phyloP scores from a whole-genome alignment of 306 rosid species.

The Fragaria vesca region DNA sequence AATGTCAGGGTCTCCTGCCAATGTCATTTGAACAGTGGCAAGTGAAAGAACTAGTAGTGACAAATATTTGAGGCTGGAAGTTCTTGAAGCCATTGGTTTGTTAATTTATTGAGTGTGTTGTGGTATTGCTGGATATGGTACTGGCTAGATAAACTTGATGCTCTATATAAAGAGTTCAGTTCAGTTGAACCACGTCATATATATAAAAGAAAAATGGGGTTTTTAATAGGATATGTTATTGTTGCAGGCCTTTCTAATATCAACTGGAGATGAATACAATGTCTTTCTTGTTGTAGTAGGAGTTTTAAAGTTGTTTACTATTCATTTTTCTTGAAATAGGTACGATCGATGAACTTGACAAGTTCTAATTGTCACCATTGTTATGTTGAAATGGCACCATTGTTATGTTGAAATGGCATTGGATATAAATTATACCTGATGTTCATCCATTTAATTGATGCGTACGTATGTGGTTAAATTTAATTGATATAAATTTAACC shows the following conservation, averaged over 20 bases:
- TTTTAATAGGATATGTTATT: background rate
- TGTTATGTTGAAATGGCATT: background rate
- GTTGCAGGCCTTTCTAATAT: background rate
- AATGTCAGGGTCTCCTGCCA: slow-evolving; percentile 40
- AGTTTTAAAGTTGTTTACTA: background rate
- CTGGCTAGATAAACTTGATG: background rate
- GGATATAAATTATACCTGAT: background rate
- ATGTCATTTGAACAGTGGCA: slow-evolving; percentile 22
- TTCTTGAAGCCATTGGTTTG: slow-evolving; percentile 14
- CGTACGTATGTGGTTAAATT: too few relatives aligned
- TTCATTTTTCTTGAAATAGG: background rate
- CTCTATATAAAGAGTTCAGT: background rate
- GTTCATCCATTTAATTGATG: background rate
- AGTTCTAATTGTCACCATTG: background rate
- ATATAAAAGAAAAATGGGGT: background rate
- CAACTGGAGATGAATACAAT: background rate
- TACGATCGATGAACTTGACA: background rate
- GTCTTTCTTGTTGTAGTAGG: background rate
- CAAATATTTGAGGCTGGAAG: slow-evolving; percentile 17
- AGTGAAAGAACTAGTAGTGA: slow-evolving; percentile 23
- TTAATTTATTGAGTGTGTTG: background rate
- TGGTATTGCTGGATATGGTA: background rate
- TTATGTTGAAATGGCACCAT: background rate
- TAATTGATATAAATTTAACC: background rate
- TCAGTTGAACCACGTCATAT: background rate